Evolutionary conservation across 208 protist genomes (phyloP), one percentile per base, ranked within the genome.

Genomic region (Trypanosoma caninum): DNA sequence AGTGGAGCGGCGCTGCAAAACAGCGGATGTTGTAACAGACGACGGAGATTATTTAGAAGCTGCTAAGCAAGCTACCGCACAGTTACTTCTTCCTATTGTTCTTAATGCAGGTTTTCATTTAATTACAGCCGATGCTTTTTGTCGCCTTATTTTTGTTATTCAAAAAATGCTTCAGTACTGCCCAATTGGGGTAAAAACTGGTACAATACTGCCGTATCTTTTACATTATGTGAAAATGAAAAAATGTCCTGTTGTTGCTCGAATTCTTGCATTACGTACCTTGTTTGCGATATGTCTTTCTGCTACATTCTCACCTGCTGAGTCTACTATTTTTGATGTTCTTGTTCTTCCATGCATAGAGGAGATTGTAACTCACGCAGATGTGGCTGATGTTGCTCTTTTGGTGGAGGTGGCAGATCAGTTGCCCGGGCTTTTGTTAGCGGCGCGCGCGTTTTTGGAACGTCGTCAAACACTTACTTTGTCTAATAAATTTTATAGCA

Each of bases 381-480:
- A 64, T 23, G 52, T 40, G 8, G 51, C 59, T 8, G 23, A 53
- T 25, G 42, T 46, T 23, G 42, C 51, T 28, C 59, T 94, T 31
- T 60, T 90, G 14, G 65, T 73, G 14, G 82, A 89, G 57, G 23
- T 94, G 18, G 88, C 82, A 0, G 51, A 60, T n/a, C 69, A 73
- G 35, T 76, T 95, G n/a, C 85, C 89, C 2, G 45, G 47, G 1
- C 23, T 95, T 40, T 66, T 91, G 3, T 56, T 85, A n/a, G 30
- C 74, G 47, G 65, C 85, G 7, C 76, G 78, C 14, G 60, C 46
- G 27, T 68, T 71, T 42, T 62, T 89, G 11, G 80, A 89, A 25
- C 62, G 44, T 10, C 51, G 66, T 37, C 72, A 79, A 38, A 2
- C 34, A 10, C 53, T 78, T 44, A 37, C 50, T 47, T 30, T 41